Percentiles rank a stretch among this genome's conserved stretches.
Evolutionary conservation across 1,284 basidiomycete genomes (phyloP).

Genomic region (Ustilago nuda): DNA sequence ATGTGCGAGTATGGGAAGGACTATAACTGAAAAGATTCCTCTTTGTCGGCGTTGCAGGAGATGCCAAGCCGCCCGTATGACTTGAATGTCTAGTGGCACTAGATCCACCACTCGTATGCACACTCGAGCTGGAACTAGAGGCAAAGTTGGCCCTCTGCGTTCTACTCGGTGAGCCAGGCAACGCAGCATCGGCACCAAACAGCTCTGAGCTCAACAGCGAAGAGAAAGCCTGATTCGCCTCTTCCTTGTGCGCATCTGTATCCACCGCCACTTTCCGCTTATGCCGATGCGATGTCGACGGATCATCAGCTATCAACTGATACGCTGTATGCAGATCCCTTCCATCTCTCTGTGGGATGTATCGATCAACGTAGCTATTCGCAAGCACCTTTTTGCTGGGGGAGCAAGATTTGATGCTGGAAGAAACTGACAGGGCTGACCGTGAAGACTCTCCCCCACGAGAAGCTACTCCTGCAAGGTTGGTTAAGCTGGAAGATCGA

Average conservation of each 20-base stretch:
- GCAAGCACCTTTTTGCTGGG: slow-evolving; percentile 39
- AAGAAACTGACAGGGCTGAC: slow-evolving; percentile 23
- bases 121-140: slow-evolving; percentile 44
- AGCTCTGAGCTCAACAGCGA: slow-evolving; percentile 73
- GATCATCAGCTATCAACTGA: slow-evolving; percentile 71
- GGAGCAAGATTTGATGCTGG: slow-evolving; percentile 32
- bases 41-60: slow-evolving; percentile 66
- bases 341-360: slow-evolving; percentile 73
- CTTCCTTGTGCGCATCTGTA: slow-evolving; percentile 62
- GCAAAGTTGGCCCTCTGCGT: slow-evolving; percentile 36
- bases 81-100: slow-evolving; percentile 45
- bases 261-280: slow-evolving; percentile 62
- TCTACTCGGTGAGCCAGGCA: slow-evolving; percentile 35
- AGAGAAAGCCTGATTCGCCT: slow-evolving; percentile 72
- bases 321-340: slow-evolving; percentile 72
- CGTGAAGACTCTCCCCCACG: slow-evolving; percentile 38
- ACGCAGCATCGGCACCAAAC: slow-evolving; percentile 67
- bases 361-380: slow-evolving; percentile 58
- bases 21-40: slow-evolving; percentile 72
- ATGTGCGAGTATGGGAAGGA: slow-evolving; percentile 47
- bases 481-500: slow-evolving; percentile 50
- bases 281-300: slow-evolving; percentile 58
- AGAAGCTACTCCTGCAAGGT: slow-evolving; percentile 26
- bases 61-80: slow-evolving; percentile 34
- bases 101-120: slow-evolving; percentile 49